Evolutionary conservation across 2,329 filamentous ascomycete genomes (phyloP), one percentile per base, ranked within the genome.

Genomic region (Penicillium psychrosexuale): DNA sequence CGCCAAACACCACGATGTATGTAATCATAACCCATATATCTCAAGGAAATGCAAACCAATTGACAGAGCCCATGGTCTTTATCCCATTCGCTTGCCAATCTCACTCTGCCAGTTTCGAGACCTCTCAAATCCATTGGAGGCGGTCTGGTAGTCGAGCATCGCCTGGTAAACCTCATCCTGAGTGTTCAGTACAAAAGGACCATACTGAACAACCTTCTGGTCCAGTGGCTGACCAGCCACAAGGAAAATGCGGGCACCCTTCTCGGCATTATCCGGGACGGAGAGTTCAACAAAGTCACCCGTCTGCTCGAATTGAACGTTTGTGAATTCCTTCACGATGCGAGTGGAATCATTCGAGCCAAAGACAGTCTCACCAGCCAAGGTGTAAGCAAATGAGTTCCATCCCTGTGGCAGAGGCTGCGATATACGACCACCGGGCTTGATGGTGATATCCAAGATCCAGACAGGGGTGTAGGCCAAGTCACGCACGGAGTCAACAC

Each of bases 401-500:
- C 91, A 97, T 28, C 86, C 87, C 58, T 80, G 76, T 0, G 93
- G 93, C 3, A 97, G 69, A 5, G 83, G 74, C 77, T 97, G 93
- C 22, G 79, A 80, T 61, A 97, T 78, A 56, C 80, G 84, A 44
- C 90, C 91, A 50, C 93, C 93, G 0, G 92, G 91, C 66, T 84
- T 77, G 50, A 97, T 83, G 19, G 83, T 85, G 48, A 97, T 79
- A 70, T 97, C 93, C 42, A 97, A 80, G 59, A 96, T 81, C 93
- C 93, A 97, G n/a, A 97, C 91, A 0, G 94, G 94, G 1, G 93
- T 97, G 75, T 97, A 97, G 13, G 93, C 92, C 42, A 97, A 79
- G 68, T 97, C 92, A 70, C 93, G 86, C 50, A 96, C 84, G 13
- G 87, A 91, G 69, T 97, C 92, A 49, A 94, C 84, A 42, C 90